Evolutionary conservation across 1,284 basidiomycete species (phyloP).

Genomic region (Volvariella volvacea): DNA sequence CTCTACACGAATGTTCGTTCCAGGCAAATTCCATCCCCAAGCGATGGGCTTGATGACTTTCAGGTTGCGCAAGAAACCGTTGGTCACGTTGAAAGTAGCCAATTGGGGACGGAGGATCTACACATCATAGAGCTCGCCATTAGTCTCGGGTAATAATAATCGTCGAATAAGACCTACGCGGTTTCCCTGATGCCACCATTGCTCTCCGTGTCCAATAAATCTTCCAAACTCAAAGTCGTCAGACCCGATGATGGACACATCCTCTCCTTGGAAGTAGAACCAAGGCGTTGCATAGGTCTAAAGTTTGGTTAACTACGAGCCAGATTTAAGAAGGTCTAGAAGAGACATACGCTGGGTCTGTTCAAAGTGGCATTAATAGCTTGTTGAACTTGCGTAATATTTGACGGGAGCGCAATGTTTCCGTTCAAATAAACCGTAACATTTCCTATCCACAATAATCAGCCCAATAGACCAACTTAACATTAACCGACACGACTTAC

Average conservation of each 20-base stretch:
- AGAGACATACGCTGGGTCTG: constrained; percentile 21
- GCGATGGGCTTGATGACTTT: constrained; percentile 45
- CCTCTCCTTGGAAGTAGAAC: constrained; percentile 33
- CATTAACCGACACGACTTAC: constrained; percentile 16
- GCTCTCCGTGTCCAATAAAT: constrained; percentile 38
- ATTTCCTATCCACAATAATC: constrained; percentile 21
- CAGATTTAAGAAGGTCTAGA: background rate
- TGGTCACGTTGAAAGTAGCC: constrained; percentile 39
- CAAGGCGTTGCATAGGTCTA: constrained; percentile 36
- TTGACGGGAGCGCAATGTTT: constrained; percentile 37
- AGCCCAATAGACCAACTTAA: background rate
- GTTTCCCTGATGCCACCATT: constrained; percentile 42
- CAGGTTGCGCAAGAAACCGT: constrained; percentile 29
- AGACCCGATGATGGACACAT: constrained; percentile 30
- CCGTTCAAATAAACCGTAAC: constrained; percentile 38
- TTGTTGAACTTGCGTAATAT: constrained; percentile 33
- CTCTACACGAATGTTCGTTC: constrained; percentile 33
- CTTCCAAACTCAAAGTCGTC: constrained; percentile 27
- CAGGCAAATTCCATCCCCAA: constrained; percentile 41
- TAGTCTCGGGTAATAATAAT: background rate
- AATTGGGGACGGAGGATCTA: constrained; percentile 38
- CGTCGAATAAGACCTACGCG: constrained; percentile 22
- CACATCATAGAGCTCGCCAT: background rate
- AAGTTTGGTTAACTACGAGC: background rate
- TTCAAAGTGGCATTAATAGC: constrained; percentile 26